Evolutionary conservation across 371 early-diverging fungal genomes (phyloP).

Genomic region (Synchytrium microbalum): DNA sequence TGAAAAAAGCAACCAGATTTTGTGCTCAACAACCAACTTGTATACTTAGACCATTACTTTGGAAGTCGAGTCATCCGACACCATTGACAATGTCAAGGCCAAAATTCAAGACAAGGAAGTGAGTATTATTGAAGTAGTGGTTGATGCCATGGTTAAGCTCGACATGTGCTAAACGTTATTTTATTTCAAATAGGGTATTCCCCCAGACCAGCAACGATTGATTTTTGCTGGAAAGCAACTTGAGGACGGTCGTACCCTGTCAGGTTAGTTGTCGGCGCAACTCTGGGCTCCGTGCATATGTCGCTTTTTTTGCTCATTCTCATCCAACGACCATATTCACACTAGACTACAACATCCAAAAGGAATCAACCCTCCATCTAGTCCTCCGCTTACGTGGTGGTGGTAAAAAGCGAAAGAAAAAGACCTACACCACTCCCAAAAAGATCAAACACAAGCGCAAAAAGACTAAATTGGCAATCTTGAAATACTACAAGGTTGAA

Average conservation of each 20-base stretch:
- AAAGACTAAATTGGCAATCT: constrained; percentile 95
- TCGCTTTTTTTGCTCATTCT: constrained; percentile 6
- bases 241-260: constrained; percentile 92
- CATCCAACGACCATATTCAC: too few species aligned
- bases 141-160: constrained; percentile 8
- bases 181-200: constrained; percentile 66
- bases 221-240: constrained; percentile 99
- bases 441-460: constrained; percentile 98
- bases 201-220: constrained; percentile 99
- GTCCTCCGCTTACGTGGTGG: constrained; percentile 74
- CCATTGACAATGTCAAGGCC: constrained; percentile 77
- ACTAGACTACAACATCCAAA: constrained; percentile 72
- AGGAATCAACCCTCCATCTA: constrained; percentile 86
- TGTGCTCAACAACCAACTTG: too few species aligned
- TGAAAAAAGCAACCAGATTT: too few species aligned
- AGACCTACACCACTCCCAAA: constrained; percentile 99
- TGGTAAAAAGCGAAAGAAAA: constrained; percentile 98
- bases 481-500: constrained; percentile 98
- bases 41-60: constrained; percentile 62
- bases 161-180: too few species aligned
- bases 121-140: neutral
- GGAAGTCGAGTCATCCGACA: constrained; percentile 63
- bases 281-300: constrained; percentile 10
- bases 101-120: constrained; percentile 89
- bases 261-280: constrained; percentile 25